Conservation (phyloP, 805 yeast genomes). For the Isabelozyma rhagii region DNA sequence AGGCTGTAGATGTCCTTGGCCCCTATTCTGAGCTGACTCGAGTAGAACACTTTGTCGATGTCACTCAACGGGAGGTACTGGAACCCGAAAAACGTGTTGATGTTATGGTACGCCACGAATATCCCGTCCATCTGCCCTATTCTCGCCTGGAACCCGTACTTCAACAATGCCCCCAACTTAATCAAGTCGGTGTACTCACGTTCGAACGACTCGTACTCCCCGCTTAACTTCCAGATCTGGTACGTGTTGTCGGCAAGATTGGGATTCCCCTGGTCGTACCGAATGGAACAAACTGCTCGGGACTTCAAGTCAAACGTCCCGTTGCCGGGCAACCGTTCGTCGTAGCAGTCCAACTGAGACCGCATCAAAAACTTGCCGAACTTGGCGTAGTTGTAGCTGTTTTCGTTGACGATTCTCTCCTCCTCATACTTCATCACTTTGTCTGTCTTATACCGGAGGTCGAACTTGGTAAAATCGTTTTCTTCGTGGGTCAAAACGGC, state of each 20-base stretch:
- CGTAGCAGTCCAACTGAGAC: conserved; percentile 87
- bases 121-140: conserved; percentile 98
- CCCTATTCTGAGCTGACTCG: background rate
- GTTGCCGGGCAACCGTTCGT: conserved; percentile 74
- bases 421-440: conserved; percentile 3
- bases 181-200: conserved; percentile 76
- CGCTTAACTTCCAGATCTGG: conserved; percentile 58
- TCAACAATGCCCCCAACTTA: conserved; percentile 67
- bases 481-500: conserved; percentile 63
- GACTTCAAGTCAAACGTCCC: conserved; percentile 93
- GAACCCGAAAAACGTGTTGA: conserved; percentile 79
- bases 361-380: conserved; percentile 72
- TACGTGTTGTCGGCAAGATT: conserved; percentile 59
- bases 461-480: conserved; percentile 43
- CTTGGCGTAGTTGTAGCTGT: conserved; percentile 67
- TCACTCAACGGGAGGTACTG: conserved; percentile 77
- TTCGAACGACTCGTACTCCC: conserved; percentile 75
- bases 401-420: conserved; percentile 15
- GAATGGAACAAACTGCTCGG: conserved; percentile 82
- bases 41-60: conserved; percentile 51
- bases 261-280: conserved; percentile 70
- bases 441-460: conserved; percentile 14
- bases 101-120: conserved; percentile 86
- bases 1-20: conserved; percentile 12
- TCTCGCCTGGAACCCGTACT: conserved; percentile 87